A percentile compares a stretch with the other conserved stretches of the same genome.
Conservation (phyloP, 441 rosid genomes). For the Gossypium lobatum region DNA sequence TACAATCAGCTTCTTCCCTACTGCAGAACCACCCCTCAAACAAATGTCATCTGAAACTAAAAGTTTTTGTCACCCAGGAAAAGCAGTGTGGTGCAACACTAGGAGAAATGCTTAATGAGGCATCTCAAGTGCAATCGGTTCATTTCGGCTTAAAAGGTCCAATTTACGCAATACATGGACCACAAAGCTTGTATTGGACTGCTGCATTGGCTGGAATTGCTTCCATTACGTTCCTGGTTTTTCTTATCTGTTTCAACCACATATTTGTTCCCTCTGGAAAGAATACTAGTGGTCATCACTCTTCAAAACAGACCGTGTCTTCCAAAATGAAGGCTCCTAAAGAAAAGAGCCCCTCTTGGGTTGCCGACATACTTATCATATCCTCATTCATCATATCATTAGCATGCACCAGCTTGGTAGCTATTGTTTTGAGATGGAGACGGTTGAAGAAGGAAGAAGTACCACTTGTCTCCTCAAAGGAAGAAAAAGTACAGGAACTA, state of each 20-base stretch:
- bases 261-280: constrained; percentile 40
- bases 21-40: constrained; percentile 34
- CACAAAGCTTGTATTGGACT: constrained; percentile 32
- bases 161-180: constrained; percentile 44
- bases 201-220: constrained; percentile 43
- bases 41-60: constrained; percentile 41
- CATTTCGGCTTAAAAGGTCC: constrained; percentile 35
- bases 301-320: constrained; percentile 27
- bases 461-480: constrained; percentile 26
- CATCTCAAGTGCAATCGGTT: constrained; percentile 37
- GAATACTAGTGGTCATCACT: constrained; percentile 17
- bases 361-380: constrained; percentile 51
- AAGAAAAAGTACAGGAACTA: constrained; percentile 22
- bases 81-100: constrained; percentile 28
- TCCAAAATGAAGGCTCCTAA: constrained; percentile 29
- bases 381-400: constrained; percentile 45
- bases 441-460: constrained; percentile 33
- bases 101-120: constrained; percentile 34
- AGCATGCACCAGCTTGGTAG: constrained; percentile 28
- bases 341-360: constrained; percentile 58
- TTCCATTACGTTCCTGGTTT: constrained; percentile 37
- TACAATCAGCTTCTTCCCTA: constrained; percentile 46
- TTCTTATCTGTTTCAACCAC: constrained; percentile 48
- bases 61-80: constrained; percentile 63
- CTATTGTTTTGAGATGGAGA: constrained; percentile 49